A percentile compares a stretch with the other conserved stretches of the same genome.
phyloP scores from a whole-genome alignment of 345 rosid species.

The Populus davidiana region DNA sequence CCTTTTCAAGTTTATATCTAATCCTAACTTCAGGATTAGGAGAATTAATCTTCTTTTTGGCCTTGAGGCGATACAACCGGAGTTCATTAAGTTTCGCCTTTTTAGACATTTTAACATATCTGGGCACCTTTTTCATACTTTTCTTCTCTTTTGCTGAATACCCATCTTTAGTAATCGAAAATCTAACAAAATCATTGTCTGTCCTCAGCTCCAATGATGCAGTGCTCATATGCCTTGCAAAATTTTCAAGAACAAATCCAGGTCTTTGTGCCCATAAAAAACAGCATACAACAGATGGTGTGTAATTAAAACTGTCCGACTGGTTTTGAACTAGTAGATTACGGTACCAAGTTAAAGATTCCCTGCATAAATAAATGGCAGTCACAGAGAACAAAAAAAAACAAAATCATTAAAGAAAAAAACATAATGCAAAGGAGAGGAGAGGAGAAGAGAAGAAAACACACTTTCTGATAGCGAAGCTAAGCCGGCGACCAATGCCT shows the following conservation, averaged over 20 bases:
- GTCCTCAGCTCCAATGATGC: conserved; percentile 55
- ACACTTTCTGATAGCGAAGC: conserved; percentile 3
- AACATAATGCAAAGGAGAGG: background rate
- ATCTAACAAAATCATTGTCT: conserved; percentile 59
- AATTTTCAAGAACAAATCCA: conserved; percentile 16
- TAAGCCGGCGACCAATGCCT: background rate
- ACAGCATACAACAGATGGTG: conserved; percentile 2
- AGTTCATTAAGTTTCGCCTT: conserved; percentile 76
- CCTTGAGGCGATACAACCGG: conserved; percentile 73
- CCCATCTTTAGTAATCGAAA: conserved; percentile 42
- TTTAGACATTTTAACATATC: conserved; percentile 51
- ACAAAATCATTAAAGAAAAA: background rate
- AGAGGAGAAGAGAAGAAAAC: background rate
- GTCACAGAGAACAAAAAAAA: background rate
- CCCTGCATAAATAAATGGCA: conserved; percentile 37
- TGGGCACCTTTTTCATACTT: conserved; percentile 18
- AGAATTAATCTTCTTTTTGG: conserved; percentile 93
- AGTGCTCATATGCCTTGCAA: conserved; percentile 42
- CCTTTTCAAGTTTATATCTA: conserved; percentile 88
- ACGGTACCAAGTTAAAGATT: conserved; percentile 21
- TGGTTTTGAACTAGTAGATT: conserved; percentile 11
- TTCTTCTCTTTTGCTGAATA: conserved; percentile 36
- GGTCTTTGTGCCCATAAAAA: conserved; percentile 1
- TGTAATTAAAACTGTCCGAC: conserved; percentile 17
- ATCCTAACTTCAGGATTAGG: conserved; percentile 94